Evolutionary conservation across 2,329 filamentous ascomycete species (phyloP).

Genomic region (Fusarium avenaceum): DNA sequence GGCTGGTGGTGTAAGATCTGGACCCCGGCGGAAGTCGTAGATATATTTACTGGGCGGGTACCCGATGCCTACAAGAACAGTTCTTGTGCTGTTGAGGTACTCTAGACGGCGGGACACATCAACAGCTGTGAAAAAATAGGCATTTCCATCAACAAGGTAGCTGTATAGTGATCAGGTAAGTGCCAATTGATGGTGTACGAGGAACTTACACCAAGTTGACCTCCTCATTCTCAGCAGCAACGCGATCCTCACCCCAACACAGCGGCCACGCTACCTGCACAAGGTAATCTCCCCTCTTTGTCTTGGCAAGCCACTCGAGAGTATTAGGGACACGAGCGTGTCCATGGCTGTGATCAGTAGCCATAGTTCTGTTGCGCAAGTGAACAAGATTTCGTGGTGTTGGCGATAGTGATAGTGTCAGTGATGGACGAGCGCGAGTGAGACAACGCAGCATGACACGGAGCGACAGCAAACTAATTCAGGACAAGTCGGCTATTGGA

Average conservation of each 20-base stretch:
- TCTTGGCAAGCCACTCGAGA: constrained; percentile 45
- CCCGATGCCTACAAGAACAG: constrained; percentile 52
- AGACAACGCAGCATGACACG: constrained; percentile 36
- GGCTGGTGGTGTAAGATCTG: constrained; percentile 51
- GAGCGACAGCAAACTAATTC: constrained; percentile 14
- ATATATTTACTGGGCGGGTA: constrained; percentile 51
- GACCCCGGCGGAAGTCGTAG: constrained; percentile 49
- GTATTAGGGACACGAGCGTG: constrained; percentile 48
- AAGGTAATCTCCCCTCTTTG: constrained; percentile 50
- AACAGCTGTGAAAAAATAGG: constrained; percentile 53
- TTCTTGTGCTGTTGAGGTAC: constrained; percentile 46
- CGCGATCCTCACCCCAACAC: constrained; percentile 48
- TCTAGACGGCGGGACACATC: constrained; percentile 49
- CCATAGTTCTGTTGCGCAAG: constrained; percentile 10
- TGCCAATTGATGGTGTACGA: too few species aligned
- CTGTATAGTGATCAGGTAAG: constrained; percentile 31
- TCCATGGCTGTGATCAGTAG: constrained; percentile 32
- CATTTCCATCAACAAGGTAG: constrained; percentile 54
- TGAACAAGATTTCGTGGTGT: constrained; percentile 2
- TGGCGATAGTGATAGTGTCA: neutral
- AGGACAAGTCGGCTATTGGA: constrained; percentile 22
- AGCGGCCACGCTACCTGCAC: constrained; percentile 52
- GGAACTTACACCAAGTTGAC: constrained; percentile 48
- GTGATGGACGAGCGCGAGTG: constrained; percentile 24
- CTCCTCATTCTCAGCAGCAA: constrained; percentile 39